These are phyloP conservation scores for Colletotrichum musicola DNA, from an alignment of 2,329 filamentous ascomycete species.

Conservation along the genomic window DNA sequence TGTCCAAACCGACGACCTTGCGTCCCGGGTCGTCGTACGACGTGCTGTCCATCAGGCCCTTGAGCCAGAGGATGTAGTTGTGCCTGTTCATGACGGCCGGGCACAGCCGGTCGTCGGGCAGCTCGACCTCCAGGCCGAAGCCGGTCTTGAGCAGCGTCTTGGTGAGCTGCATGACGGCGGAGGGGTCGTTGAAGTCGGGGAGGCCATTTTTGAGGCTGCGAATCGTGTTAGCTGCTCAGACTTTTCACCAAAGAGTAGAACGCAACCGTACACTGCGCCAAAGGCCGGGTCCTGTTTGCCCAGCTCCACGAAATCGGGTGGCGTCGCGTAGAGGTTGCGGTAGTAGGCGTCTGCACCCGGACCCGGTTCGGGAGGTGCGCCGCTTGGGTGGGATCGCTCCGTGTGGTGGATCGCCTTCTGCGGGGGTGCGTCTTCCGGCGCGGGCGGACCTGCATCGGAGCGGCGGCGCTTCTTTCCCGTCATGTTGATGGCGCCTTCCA, in stretches of 20 bases:
- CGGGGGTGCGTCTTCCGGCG: too few relatives aligned
- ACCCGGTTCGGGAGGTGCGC: constrained; percentile 15
- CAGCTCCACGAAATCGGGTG: constrained; percentile 59
- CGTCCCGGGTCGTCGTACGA: constrained; percentile 61
- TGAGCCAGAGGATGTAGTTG: constrained; percentile 93
- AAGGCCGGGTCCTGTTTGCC: constrained; percentile 57
- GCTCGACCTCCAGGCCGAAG: constrained; percentile 76
- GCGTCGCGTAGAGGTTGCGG: constrained; percentile 54
- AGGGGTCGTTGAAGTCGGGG: constrained; percentile 85
- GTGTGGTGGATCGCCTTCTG: neutral
- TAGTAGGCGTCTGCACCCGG: constrained; percentile 38
- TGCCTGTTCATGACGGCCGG: constrained; percentile 82
- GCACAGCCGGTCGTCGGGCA: constrained; percentile 85
- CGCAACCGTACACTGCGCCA: constrained; percentile 51
- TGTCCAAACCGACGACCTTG: constrained; percentile 79
- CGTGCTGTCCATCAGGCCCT: constrained; percentile 81
- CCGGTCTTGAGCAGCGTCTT: constrained; percentile 81
- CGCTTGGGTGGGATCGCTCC: neutral
- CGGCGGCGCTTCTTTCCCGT: neutral
- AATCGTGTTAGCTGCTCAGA: neutral
- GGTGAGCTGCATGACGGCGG: constrained; percentile 83
- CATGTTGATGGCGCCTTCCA: neutral
- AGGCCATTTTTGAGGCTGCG: constrained; percentile 58
- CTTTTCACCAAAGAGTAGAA: neutral
- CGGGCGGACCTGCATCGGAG: neutral